phyloP scores from a whole-genome alignment of 768 basidiomycete genomes.

The Boletus rubropictus region DNA sequence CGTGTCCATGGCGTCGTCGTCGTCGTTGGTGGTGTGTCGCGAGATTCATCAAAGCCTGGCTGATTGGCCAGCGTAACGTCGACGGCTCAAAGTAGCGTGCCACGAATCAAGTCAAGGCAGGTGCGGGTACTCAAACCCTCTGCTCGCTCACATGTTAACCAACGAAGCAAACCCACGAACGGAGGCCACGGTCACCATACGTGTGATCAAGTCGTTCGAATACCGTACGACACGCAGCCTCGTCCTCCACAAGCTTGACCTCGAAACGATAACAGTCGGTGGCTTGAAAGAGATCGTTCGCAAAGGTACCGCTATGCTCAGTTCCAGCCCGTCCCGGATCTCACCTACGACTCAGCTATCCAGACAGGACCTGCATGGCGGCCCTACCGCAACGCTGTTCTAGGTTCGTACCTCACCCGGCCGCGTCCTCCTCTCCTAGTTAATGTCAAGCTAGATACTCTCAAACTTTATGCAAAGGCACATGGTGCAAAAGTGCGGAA shows the following conservation, averaged over 20 bases:
- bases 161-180: constrained; percentile 64
- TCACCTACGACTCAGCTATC: constrained; percentile 46
- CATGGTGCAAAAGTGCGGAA: constrained; percentile 81
- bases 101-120: too few relatives aligned
- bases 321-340: neutral
- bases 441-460: constrained; percentile 55
- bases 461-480: constrained; percentile 92
- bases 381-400: constrained; percentile 65
- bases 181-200: constrained; percentile 80
- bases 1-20: constrained; percentile 9
- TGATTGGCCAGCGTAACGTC: too few relatives aligned
- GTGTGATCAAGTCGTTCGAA: constrained; percentile 92
- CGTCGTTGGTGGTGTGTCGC: neutral
- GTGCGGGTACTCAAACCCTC: neutral
- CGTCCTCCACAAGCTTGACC: constrained; percentile 76
- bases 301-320: constrained; percentile 46
- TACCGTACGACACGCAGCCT: constrained; percentile 86
- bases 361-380: constrained; percentile 79
- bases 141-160: constrained; percentile 44
- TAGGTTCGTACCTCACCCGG: constrained; percentile 48
- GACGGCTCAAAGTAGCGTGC: too few relatives aligned
- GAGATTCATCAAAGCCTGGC: too few relatives aligned
- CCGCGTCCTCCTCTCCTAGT: neutral
- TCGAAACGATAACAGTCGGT: constrained; percentile 72
- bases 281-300: constrained; percentile 67